Evolutionary conservation across 164 flowering plant genomes (phyloP).

Genomic region (Aristolochia contorta): DNA sequence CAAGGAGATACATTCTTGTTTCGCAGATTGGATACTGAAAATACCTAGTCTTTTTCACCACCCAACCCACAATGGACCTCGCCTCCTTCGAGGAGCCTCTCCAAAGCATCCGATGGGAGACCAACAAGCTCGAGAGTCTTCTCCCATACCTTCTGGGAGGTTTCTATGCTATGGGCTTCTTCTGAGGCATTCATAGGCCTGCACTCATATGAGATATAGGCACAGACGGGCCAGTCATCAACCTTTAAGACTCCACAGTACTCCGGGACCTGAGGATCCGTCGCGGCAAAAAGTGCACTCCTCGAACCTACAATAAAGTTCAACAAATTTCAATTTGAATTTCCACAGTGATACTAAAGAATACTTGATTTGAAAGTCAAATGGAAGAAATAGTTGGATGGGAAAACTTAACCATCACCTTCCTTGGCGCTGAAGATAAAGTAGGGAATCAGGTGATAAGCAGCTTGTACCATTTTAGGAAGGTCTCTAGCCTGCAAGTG

Average conservation of each 20-base stretch:
- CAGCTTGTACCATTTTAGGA: constrained; percentile 70
- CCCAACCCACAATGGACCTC: constrained; percentile 59
- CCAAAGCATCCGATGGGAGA: constrained; percentile 79
- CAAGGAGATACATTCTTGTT: no score
- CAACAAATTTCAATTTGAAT: neutral
- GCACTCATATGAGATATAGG: constrained; percentile 78
- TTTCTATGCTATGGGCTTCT: constrained; percentile 77
- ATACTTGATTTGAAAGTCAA: no score
- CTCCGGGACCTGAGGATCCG: constrained; percentile 84
- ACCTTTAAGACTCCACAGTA: constrained; percentile 72
- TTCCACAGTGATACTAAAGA: no score
- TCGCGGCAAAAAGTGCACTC: constrained; percentile 89
- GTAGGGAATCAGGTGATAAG: constrained; percentile 77
- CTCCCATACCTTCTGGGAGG: constrained; percentile 72
- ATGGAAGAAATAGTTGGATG: neutral
- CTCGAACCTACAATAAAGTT: constrained; percentile 55
- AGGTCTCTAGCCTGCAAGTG: constrained; percentile 85
- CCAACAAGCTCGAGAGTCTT: constrained; percentile 87
- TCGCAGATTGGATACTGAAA: neutral
- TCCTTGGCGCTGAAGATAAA: constrained; percentile 76
- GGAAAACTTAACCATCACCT: constrained; percentile 29
- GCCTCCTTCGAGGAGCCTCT: constrained; percentile 73
- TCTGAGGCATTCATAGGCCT: constrained; percentile 88
- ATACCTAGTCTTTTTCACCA: constrained; percentile 8
- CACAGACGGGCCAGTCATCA: constrained; percentile 92